Percentiles rank a stretch among this genome's conserved stretches.
Conservation (phyloP, 768 basidiomycete species). For the Auricularia cornea region DNA sequence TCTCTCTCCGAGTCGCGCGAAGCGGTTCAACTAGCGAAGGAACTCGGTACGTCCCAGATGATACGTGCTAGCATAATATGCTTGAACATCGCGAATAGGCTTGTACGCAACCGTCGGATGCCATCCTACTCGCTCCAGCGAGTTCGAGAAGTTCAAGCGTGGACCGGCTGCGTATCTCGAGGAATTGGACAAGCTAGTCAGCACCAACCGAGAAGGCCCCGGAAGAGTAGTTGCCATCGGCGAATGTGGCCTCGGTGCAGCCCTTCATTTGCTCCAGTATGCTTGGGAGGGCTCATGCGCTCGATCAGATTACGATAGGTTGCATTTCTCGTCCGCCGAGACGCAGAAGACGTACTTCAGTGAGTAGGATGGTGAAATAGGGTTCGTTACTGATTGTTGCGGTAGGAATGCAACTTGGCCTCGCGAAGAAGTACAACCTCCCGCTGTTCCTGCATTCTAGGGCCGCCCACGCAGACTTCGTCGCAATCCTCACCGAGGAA, state of each 20-base stretch:
- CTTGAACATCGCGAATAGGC: no score
- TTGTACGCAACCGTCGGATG: slow-evolving; percentile 71
- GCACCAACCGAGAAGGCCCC: slow-evolving; percentile 36
- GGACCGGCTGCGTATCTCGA: slow-evolving; percentile 56
- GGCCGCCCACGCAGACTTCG: slow-evolving; percentile 64
- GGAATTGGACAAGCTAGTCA: slow-evolving; percentile 48
- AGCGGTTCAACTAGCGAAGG: slow-evolving; percentile 52
- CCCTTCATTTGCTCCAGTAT: neutral
- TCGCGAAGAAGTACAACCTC: slow-evolving; percentile 63
- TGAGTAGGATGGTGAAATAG: slow-evolving; percentile 20
- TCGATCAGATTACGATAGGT: slow-evolving; percentile 63
- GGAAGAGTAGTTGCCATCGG: slow-evolving; percentile 66
- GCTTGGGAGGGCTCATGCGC: neutral
- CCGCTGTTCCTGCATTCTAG: slow-evolving; percentile 79
- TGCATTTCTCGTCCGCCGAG: slow-evolving; percentile 51
- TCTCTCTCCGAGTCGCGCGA: slow-evolving; percentile 54
- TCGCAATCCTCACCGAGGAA: slow-evolving; percentile 53
- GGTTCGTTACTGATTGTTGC: neutral
- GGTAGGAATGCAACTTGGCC: slow-evolving; percentile 49
- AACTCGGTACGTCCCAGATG: slow-evolving; percentile 35
- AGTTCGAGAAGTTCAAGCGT: slow-evolving; percentile 50
- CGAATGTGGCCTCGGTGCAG: slow-evolving; percentile 68
- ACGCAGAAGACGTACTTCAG: slow-evolving; percentile 61
- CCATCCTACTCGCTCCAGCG: slow-evolving; percentile 66
- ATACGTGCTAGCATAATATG: no score